Base-by-base conservation (phyloP, 495 filamentous ascomycete genomes). In the Tricharina praecox region DNA sequence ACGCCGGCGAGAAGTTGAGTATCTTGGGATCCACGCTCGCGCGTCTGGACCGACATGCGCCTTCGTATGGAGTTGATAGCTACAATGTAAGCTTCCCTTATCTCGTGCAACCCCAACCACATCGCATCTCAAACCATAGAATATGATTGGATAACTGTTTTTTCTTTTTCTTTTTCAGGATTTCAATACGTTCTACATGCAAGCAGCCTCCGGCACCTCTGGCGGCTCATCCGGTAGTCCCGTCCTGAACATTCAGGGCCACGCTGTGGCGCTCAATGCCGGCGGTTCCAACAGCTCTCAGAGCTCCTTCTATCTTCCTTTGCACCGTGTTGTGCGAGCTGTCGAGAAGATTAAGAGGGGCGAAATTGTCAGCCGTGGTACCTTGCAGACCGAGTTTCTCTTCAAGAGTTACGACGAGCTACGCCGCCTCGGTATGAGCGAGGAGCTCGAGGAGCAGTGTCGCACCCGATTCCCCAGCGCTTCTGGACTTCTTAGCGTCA, bases 111-210 rank as follows among this genome's bases (percentile, higher is more conserved):
- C 39, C 39, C 7, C 11, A 19, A 10, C 24, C 18, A 9, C 20
- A 39, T 39, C 39, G 11, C 3, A 24, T n/a, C n/a, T n/a, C n/a
- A n/a, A n/a, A n/a, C n/a, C n/a, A n/a, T n/a, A n/a, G n/a, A 43
- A 43, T 28, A 43, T 43, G 20, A n/a, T n/a, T n/a, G n/a, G n/a
- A 5, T 23, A 24, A 43, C 10, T 46, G 8, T 7, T 8, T n/a
- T 8, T 46, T 4, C 20, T 46, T 46, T 30, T 20, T 19, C 7
- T 46, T 10, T 23, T 24, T 4, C 19, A 46, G 43, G 58, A 61
- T 46, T 61, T 61, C 38, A 61, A 61, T 41, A 61, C 58, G 2
- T 61, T 61, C 41, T 61, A 61, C 58, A 60, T 61, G 58, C 58
- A 61, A 46, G 58, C 58, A 26, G 58, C 58, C n/a, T 61, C 58